These are phyloP conservation scores for Boeremia lycopersici DNA, from an alignment of 2,329 filamentous ascomycete species.

Conservation along the genomic window DNA sequence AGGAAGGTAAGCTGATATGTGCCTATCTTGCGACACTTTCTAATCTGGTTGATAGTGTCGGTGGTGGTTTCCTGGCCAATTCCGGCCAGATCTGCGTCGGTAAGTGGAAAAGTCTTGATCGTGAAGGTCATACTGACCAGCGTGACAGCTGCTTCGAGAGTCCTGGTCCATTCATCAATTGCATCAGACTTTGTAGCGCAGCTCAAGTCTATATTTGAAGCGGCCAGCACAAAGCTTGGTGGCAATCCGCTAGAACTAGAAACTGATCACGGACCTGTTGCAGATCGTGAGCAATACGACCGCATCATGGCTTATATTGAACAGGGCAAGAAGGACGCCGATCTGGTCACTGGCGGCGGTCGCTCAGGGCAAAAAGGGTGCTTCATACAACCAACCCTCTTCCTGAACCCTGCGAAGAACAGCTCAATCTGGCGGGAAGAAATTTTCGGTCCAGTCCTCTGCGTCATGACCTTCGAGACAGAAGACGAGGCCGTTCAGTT, in stretches of 20 bases:
- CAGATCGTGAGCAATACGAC: conserved; percentile 3
- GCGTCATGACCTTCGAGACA: conserved; percentile 40
- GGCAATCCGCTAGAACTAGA: conserved; percentile 25
- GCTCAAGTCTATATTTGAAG: conserved; percentile 27
- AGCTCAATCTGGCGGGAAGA: conserved; percentile 41
- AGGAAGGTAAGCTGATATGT: neutral
- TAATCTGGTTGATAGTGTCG: neutral
- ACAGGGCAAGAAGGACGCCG: neutral
- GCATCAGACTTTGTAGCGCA: conserved; percentile 35
- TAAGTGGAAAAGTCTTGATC: conserved; percentile 14
- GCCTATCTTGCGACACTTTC: neutral
- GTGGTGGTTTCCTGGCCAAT: neutral
- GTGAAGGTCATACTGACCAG: conserved; percentile 55
- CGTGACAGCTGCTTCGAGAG: conserved; percentile 63
- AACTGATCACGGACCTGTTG: conserved; percentile 33
- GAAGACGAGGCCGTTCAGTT: conserved; percentile 41
- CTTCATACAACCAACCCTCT: conserved; percentile 40
- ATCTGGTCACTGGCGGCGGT: neutral
- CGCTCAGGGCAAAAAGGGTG: conserved; percentile 12
- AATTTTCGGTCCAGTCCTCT: conserved; percentile 42
- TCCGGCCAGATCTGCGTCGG: neutral
- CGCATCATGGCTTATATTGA: neutral
- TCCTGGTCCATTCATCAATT: conserved; percentile 46
- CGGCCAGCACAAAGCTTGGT: neutral
- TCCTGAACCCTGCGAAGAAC: conserved; percentile 32